Evolutionary conservation across 2,329 filamentous ascomycete species (phyloP), one percentile per base, ranked within the genome.

Genomic region (Ophiostoma tasmaniense): DNA sequence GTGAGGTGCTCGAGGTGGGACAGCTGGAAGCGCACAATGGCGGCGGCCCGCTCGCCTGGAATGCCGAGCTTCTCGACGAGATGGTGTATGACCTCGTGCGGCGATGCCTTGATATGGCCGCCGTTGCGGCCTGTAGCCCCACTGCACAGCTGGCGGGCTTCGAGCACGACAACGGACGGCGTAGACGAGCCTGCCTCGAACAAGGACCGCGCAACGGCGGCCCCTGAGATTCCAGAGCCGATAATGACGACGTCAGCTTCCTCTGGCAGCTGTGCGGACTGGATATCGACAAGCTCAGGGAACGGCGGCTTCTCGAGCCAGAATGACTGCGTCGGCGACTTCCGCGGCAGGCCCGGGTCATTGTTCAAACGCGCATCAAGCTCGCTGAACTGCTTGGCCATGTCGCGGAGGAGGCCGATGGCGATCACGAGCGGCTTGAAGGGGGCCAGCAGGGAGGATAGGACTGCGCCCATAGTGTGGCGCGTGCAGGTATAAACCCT

Each of bases 61-160:
- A 70, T 14, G 22, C 66, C 61, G 2, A 80, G 66, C 8, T 66
- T 73, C 4, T 66, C 66, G 39, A 76, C 76, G 4, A 81, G 74
- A 2, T 69, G 70, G 2, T 75, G 73, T 66, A 82, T 83, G 61
- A 79, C 75, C 67, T 80, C 78, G 70, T 83, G 79, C 2, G 82
- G 80, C 2, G 76, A 75, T 33, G 77, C 74, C 73, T 85, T 83
- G 70, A 84, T 80, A 73, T 83, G 82, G 0, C 82, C 83, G 39
- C 83, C 83, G 69, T 85, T 85, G 65, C 84, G 78, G 1, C 81
- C 84, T 4, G 84, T 85, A 2, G 83, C 84, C 11, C 84, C 84
- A 20, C 79, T 81, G 71, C 81, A 83, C 5, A 83, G 73, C 50
- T 79, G 74, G 1, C 84, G 77, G 1, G 83, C 83, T 70, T 86